Evolutionary conservation across 2,329 filamentous ascomycete genomes (phyloP), one percentile per base, ranked within the genome.

Genomic region (Fusarium gaditjirri): DNA sequence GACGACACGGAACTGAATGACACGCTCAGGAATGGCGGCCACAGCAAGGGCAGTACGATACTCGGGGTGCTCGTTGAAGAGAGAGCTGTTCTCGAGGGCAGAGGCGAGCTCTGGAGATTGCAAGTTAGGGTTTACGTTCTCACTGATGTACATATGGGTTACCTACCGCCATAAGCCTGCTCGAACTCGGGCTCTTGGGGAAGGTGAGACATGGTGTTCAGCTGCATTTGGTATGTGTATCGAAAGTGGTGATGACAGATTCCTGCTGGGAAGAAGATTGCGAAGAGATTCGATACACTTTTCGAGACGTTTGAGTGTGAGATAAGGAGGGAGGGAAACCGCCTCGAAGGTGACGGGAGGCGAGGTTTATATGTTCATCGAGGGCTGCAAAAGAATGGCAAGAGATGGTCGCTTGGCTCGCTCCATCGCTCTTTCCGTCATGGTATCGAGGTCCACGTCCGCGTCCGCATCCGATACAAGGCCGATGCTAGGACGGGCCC

Each of bases 1-100:
- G 81, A 93, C 91, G 64, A 99, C 94, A 77, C 96, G 92, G 92
- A 99, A 99, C 86, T 98, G 95, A 82, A 98, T 93, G 80, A 98
- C 84, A 75, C 96, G 94, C 90, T 99, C 96, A 63, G 96, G 96
- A 80, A 98, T 91, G 76, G 95, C 91, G 81, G 92, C 92, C 77
- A 99, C 91, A 80, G 93, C 88, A 77, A 98, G 92, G 66, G 95
- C 96, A 78, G 91, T 97, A 84, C 91, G 92, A 91, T 96, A 98
- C 84, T 98, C 94, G 77, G 95, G 96, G 86, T 97, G 91, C 87
- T 97, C 92, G 83, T 95, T 82, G 88, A 98, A 98, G 75, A 99
- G 92, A 72, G 91, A 91, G 84, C 93, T 96, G 88, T 95, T 91
- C 86, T 98, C 94, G 81, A 99, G 94, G 71, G 95, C 97, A 80